Conservation (phyloP, 441 rosid species). For the Pelargonium cotyledonis region DNA sequence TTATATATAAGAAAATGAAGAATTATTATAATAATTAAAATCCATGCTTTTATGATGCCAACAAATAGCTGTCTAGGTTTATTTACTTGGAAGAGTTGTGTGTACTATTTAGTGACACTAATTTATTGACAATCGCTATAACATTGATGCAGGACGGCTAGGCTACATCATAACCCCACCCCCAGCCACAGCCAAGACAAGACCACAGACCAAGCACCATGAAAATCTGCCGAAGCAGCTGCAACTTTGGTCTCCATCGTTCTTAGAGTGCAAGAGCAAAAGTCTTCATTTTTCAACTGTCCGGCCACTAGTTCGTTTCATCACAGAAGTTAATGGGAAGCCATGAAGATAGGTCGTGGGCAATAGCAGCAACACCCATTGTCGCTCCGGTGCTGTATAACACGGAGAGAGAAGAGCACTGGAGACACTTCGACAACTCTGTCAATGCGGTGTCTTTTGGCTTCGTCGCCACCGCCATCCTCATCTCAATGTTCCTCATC, state of each 20-base stretch:
- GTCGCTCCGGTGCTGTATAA: slow-evolving; percentile 6
- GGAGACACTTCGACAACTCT: slow-evolving; percentile 67
- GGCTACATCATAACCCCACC: background rate
- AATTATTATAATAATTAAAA: too few relatives aligned
- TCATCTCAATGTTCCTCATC: background rate
- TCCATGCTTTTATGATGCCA: background rate
- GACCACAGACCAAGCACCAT: background rate
- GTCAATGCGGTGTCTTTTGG: slow-evolving; percentile 47
- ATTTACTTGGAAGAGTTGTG: too few relatives aligned
- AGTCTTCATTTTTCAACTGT: too few relatives aligned
- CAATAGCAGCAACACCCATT: background rate
- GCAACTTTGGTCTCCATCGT: background rate
- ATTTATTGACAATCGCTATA: slow-evolving; percentile 9
- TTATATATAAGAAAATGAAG: too few relatives aligned
- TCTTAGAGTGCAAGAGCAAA: background rate
- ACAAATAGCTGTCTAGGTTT: background rate
- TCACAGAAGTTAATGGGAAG: background rate
- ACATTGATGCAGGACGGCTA: slow-evolving; percentile 22
- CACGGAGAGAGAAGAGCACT: slow-evolving; percentile 47
- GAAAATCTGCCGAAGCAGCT: background rate
- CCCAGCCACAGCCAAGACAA: too few relatives aligned
- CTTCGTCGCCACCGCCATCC: slow-evolving; percentile 48
- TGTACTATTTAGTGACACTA: too few relatives aligned
- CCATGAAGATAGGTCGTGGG: background rate
- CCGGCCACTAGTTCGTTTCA: background rate